These are phyloP conservation scores for Backusella tuberculispora DNA, from an alignment of 192 early-diverging fungal species.

Conservation along the genomic window DNA sequence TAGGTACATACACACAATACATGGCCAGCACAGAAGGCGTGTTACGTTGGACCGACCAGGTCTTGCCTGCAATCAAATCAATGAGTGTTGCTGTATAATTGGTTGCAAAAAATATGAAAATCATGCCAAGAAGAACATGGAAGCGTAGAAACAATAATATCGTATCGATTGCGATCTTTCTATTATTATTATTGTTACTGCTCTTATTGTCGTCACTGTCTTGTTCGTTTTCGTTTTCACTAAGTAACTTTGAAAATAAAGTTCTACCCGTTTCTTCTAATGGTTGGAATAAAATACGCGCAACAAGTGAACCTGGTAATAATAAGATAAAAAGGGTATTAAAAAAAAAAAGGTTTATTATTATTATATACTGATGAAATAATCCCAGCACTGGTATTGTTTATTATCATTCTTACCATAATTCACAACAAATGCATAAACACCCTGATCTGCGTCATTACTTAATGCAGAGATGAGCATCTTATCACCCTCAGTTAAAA, in stretches of 20 bases:
- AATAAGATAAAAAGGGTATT: background rate
- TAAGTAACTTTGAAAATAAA: slow-evolving; percentile 76
- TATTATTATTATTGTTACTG: slow-evolving; percentile 26
- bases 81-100: slow-evolving; percentile 79
- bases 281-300: slow-evolving; percentile 90
- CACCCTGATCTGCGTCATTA: slow-evolving; percentile 63
- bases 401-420: slow-evolving; percentile 61
- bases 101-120: slow-evolving; percentile 82
- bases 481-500: slow-evolving; percentile 96
- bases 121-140: slow-evolving; percentile 73
- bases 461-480: slow-evolving; percentile 78
- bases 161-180: slow-evolving; percentile 13
- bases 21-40: slow-evolving; percentile 63
- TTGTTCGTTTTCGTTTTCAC: slow-evolving; percentile 5
- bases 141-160: slow-evolving; percentile 56
- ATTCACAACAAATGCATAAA: slow-evolving; percentile 85
- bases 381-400: background rate
- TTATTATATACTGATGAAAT: background rate
- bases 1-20: slow-evolving; percentile 91
- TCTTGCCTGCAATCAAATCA: slow-evolving; percentile 59
- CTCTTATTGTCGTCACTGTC: slow-evolving; percentile 6
- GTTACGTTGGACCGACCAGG: slow-evolving; percentile 54
- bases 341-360: background rate
- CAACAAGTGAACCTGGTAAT: slow-evolving; percentile 83
- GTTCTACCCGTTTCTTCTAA: slow-evolving; percentile 90